A percentile compares a stretch with the other conserved stretches of the same genome.
Evolutionary conservation across 208 protist species (phyloP).

Genomic region (Tritrichomonas musculus): DNA sequence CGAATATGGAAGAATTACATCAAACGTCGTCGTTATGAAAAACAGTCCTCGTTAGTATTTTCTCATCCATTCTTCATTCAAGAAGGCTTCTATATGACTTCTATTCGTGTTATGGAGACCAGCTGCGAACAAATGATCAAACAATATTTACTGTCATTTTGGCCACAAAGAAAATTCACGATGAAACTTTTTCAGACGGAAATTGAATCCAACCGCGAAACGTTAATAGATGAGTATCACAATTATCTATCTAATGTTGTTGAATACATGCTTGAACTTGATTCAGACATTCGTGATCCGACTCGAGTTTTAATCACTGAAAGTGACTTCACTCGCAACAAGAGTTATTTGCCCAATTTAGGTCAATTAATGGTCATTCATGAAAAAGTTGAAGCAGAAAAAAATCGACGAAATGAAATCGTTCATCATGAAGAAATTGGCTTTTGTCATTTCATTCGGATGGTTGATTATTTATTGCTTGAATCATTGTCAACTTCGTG

Average conservation of each 20-base stretch:
- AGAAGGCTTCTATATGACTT: neutral
- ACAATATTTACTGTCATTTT: neutral
- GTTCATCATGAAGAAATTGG: neutral
- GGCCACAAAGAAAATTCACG: neutral
- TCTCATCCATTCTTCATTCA: neutral
- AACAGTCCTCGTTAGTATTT: neutral
- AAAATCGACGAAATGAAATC: neutral
- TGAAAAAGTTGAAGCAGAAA: neutral
- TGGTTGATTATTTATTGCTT: neutral
- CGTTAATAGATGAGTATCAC: neutral
- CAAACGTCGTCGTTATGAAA: neutral
- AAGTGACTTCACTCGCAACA: neutral
- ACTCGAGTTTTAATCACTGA: neutral
- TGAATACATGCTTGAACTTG: neutral
- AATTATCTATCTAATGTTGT: neutral
- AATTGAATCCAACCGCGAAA: neutral
- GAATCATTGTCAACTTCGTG: neutral
- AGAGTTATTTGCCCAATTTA: neutral
- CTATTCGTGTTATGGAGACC: neutral
- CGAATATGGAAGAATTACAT: slow-evolving; percentile 17
- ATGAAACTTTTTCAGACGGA: neutral
- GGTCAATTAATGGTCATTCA: neutral
- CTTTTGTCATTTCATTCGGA: neutral
- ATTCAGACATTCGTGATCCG: neutral
- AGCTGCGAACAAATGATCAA: neutral